Percentiles rank a stretch among this genome's conserved stretches.
Evolutionary conservation across 495 filamentous ascomycete species (phyloP).

Genomic region (Antarctomyces pellizariae): DNA sequence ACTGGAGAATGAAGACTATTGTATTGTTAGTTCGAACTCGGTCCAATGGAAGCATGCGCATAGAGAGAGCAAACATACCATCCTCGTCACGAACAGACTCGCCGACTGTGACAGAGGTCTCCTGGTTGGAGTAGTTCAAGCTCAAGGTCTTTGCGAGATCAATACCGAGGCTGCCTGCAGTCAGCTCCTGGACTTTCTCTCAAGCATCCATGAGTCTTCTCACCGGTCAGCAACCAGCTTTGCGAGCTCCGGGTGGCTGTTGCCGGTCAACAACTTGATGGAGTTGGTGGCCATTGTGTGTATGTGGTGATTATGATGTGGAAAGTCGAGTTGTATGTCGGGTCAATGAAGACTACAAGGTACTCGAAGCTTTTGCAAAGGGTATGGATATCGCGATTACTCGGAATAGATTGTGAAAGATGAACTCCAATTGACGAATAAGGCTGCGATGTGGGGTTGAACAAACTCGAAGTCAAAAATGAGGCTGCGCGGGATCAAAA

Average conservation of each 20-base stretch:
- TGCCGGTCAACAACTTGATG: conserved; percentile 88
- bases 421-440: too few species aligned
- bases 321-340: too few species aligned
- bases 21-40: conserved; percentile 6
- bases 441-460: too few species aligned
- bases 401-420: too few species aligned
- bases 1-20: conserved; percentile 84
- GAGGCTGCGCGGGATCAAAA: too few species aligned
- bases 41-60: conserved; percentile 1
- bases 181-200: neutral
- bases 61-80: conserved; percentile 23
- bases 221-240: conserved; percentile 82
- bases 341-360: too few species aligned
- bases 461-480: too few species aligned
- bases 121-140: conserved; percentile 92
- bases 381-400: too few species aligned
- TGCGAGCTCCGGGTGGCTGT: conserved; percentile 82
- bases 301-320: too few species aligned
- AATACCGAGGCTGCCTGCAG: conserved; percentile 50
- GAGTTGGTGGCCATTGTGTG: conserved; percentile 56
- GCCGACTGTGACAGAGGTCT: conserved; percentile 89
- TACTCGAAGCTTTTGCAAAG: too few species aligned
- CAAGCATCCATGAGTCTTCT: conserved; percentile 6
- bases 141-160: conserved; percentile 84
- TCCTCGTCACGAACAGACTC: conserved; percentile 95